Conservation (phyloP, 2,329 filamentous ascomycete genomes). For the Alternaria solani region DNA sequence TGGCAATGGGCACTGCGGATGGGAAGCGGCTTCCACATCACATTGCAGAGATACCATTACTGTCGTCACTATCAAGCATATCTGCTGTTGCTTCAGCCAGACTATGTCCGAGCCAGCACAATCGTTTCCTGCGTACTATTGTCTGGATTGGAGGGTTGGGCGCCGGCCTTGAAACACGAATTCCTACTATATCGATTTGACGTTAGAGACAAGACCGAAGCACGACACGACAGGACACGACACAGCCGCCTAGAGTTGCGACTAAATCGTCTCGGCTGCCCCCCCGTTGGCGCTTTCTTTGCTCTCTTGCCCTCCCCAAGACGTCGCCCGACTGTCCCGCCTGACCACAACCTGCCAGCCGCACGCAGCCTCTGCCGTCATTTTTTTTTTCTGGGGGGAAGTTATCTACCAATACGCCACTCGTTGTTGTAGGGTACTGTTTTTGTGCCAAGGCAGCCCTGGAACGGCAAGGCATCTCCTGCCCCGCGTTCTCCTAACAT, state of each 20-base stretch:
- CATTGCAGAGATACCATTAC: slow-evolving; percentile 9
- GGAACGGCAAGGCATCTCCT: neutral
- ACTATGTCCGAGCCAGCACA: slow-evolving; percentile 45
- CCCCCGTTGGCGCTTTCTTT: neutral
- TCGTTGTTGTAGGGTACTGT: slow-evolving; percentile 3
- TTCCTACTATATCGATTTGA: neutral
- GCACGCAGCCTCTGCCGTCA: neutral
- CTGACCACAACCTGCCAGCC: neutral
- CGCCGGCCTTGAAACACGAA: slow-evolving; percentile 34
- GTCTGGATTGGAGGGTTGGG: slow-evolving; percentile 47
- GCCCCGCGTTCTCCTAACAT: neutral
- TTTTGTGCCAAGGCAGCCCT: neutral
- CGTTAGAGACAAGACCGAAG: neutral
- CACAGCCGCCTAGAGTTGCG: neutral
- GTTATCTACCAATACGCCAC: slow-evolving; percentile 15
- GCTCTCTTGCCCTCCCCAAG: slow-evolving; percentile 6
- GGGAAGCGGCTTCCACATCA: slow-evolving; percentile 5
- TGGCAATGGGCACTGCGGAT: slow-evolving; percentile 13
- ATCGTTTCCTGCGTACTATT: slow-evolving; percentile 35
- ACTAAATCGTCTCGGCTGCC: neutral
- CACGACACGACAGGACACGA: neutral
- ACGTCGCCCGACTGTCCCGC: slow-evolving; percentile 2
- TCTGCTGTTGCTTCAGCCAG: slow-evolving; percentile 27
- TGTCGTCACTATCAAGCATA: slow-evolving; percentile 8
- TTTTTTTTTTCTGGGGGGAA: neutral